phyloP scores from a whole-genome alignment of 768 basidiomycete genomes.

The Trametes punicea region DNA sequence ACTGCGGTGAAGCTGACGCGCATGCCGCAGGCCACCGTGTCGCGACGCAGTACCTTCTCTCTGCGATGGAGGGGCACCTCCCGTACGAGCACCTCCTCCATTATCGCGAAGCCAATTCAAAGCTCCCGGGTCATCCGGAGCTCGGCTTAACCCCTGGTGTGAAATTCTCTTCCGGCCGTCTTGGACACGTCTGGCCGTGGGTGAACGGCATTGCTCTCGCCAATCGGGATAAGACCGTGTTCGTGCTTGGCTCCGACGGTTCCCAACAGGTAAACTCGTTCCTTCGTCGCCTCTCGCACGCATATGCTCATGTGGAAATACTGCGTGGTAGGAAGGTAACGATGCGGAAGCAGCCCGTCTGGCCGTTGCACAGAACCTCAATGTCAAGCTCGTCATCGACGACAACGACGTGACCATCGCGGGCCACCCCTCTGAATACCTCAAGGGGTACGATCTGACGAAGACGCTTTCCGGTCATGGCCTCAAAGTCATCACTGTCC shows the following conservation, averaged over 20 bases:
- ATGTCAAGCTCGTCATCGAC: conserved; percentile 84
- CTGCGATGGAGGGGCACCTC: conserved; percentile 70
- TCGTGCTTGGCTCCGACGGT: conserved; percentile 85
- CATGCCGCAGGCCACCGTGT: conserved; percentile 71
- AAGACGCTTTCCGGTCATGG: conserved; percentile 82
- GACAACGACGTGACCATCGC: conserved; percentile 92
- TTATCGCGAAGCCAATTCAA: conserved; percentile 83
- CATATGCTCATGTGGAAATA: neutral
- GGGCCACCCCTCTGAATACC: conserved; percentile 86
- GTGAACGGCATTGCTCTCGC: conserved; percentile 85
- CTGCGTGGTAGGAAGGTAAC: conserved; percentile 58
- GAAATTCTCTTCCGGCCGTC: conserved; percentile 90
- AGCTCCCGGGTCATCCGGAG: conserved; percentile 88
- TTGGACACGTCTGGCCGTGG: conserved; percentile 88
- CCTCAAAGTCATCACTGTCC: conserved; percentile 65
- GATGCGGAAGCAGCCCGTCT: conserved; percentile 88
- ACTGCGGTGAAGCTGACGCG: conserved; percentile 2
- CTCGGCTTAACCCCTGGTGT: conserved; percentile 88
- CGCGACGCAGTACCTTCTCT: conserved; percentile 83
- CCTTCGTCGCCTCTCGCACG: neutral
- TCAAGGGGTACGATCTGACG: conserved; percentile 69
- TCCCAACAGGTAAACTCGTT: conserved; percentile 56
- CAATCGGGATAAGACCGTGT: conserved; percentile 71
- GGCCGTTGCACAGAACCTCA: conserved; percentile 78
- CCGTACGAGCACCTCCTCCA: conserved; percentile 75